phyloP scores from a whole-genome alignment of 2,329 filamentous ascomycete genomes.

The Didymella pinodella region DNA sequence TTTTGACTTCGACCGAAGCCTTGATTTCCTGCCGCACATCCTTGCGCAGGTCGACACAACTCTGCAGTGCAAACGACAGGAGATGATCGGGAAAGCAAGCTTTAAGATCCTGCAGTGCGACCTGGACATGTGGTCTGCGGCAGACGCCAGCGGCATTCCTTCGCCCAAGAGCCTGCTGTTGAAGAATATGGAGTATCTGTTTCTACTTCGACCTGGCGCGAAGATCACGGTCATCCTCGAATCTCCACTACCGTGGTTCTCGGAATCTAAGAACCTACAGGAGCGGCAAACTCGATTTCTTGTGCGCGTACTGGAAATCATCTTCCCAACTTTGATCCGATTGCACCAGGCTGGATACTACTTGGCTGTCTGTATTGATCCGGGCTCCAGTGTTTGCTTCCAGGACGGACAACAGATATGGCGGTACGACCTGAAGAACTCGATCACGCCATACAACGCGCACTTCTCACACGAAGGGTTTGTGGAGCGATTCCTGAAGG shows the following conservation, averaged over 20 bases:
- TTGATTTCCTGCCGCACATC: slow-evolving; percentile 19
- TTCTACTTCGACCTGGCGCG: slow-evolving; percentile 12
- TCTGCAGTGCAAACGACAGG: slow-evolving; percentile 10
- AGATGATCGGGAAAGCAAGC: slow-evolving; percentile 13
- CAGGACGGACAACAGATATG: slow-evolving; percentile 18
- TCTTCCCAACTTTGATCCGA: slow-evolving; percentile 11
- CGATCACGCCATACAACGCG: slow-evolving; percentile 18
- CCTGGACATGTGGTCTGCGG: slow-evolving; percentile 15
- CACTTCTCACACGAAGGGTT: slow-evolving; percentile 15
- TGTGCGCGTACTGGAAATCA: slow-evolving; percentile 8
- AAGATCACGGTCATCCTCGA: slow-evolving; percentile 13
- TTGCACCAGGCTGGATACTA: slow-evolving; percentile 7
- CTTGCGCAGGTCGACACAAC: slow-evolving; percentile 17
- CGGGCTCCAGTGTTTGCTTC: slow-evolving; percentile 15
- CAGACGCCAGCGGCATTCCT: slow-evolving; percentile 16
- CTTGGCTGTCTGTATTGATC: slow-evolving; percentile 12
- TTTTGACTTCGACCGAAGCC: slow-evolving; percentile 20
- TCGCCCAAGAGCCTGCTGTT: slow-evolving; percentile 14
- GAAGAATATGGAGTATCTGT: slow-evolving; percentile 19
- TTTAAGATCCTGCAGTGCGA: slow-evolving; percentile 19
- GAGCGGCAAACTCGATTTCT: slow-evolving; percentile 19
- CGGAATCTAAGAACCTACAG: slow-evolving; percentile 9
- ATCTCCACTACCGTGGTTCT: slow-evolving; percentile 14
- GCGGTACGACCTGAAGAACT: slow-evolving; percentile 18
- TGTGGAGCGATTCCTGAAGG: slow-evolving; percentile 13